Conservation (phyloP, 805 yeast species). For the Cyberlindnera sargentensis region DNA sequence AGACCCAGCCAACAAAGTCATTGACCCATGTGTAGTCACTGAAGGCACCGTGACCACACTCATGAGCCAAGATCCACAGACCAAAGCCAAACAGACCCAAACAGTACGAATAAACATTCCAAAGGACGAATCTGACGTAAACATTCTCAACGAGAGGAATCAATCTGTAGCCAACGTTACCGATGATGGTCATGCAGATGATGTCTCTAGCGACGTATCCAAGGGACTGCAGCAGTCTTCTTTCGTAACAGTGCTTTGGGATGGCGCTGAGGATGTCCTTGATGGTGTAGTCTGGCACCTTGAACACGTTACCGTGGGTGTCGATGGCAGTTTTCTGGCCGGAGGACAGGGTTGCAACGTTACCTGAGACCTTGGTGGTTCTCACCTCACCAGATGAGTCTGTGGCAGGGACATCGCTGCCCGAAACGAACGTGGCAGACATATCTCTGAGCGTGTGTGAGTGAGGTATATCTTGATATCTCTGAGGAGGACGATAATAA, state of each 20-base stretch:
- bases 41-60: constrained; percentile 60
- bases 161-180: constrained; percentile 34
- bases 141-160: constrained; percentile 35
- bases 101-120: constrained; percentile 33
- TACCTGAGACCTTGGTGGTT: constrained; percentile 15
- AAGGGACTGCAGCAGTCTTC: constrained; percentile 42
- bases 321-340: constrained; percentile 34
- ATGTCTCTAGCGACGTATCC: constrained; percentile 50
- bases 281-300: constrained; percentile 57
- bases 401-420: background rate
- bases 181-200: constrained; percentile 34
- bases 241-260: constrained; percentile 55
- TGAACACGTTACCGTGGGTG: constrained; percentile 46
- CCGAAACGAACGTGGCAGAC: constrained; percentile 3
- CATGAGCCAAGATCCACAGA: constrained; percentile 57
- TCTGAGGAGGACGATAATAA: too few relatives aligned
- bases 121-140: constrained; percentile 32
- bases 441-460: background rate
- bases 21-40: constrained; percentile 46
- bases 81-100: constrained; percentile 50
- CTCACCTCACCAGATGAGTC: background rate
- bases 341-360: constrained; percentile 17
- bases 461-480: too few relatives aligned
- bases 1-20: constrained; percentile 53
- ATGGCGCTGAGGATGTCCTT: constrained; percentile 50